Evolutionary conservation across 2,329 filamentous ascomycete genomes (phyloP).

Genomic region (Aspergillus ruber): DNA sequence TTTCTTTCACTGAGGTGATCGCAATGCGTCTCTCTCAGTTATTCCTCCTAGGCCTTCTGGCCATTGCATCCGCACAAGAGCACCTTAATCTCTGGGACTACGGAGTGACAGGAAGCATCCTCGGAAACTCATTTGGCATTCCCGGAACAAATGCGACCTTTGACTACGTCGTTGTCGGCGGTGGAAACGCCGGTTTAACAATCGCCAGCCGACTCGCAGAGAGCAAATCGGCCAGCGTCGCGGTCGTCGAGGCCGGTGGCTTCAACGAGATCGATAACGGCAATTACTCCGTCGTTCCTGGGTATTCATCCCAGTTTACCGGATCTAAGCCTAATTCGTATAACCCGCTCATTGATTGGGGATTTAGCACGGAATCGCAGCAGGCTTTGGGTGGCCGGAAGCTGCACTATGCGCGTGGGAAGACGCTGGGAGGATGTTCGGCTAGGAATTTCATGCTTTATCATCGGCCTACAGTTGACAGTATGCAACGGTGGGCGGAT

Average conservation of each 20-base stretch:
- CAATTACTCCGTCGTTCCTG: constrained; percentile 22
- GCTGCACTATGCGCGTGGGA: constrained; percentile 21
- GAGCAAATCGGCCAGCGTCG: constrained; percentile 17
- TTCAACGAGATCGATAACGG: constrained; percentile 31
- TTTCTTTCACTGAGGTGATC: neutral
- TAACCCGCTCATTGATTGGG: constrained; percentile 22
- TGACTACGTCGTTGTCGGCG: constrained; percentile 20
- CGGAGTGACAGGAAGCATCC: constrained; percentile 9
- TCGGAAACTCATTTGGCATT: constrained; percentile 17
- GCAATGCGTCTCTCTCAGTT: neutral
- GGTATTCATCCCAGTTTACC: constrained; percentile 11
- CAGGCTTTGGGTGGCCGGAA: constrained; percentile 4
- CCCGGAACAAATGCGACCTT: constrained; percentile 17
- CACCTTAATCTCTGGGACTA: constrained; percentile 10
- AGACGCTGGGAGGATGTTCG: constrained; percentile 20
- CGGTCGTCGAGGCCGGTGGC: constrained; percentile 25
- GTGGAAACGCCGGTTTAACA: constrained; percentile 21
- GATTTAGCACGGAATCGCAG: constrained; percentile 17
- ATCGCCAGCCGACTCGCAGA: constrained; percentile 18
- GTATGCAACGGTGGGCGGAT: constrained; percentile 30
- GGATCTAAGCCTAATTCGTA: constrained; percentile 18
- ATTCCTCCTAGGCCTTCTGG: neutral
- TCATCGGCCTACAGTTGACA: constrained; percentile 22
- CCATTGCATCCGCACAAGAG: constrained; percentile 2
- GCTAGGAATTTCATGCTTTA: constrained; percentile 21